Conservation (phyloP, 495 filamentous ascomycete genomes). For the Lasiosphaeris hirsuta region DNA sequence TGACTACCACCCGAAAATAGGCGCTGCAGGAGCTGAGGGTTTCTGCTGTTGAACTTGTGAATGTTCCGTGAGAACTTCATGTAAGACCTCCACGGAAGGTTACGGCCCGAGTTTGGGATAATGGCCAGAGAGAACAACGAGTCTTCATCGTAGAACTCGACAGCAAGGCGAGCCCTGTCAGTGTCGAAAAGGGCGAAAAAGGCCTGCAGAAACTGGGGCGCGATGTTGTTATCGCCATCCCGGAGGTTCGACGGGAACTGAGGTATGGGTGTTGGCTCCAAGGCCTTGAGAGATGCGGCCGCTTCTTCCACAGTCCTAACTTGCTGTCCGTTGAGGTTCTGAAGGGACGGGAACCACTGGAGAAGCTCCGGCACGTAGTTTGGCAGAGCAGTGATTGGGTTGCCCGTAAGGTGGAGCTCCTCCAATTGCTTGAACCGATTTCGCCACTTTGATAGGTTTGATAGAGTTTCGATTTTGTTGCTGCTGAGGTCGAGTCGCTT, state of each 20-base stretch:
- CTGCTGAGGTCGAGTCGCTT: slow-evolving; percentile 80
- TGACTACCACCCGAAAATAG: slow-evolving; percentile 58
- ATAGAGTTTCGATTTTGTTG: slow-evolving; percentile 68
- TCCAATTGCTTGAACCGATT: slow-evolving; percentile 72
- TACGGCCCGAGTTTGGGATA: slow-evolving; percentile 53
- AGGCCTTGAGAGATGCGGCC: slow-evolving; percentile 38
- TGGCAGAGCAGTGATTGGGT: slow-evolving; percentile 63
- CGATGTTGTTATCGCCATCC: slow-evolving; percentile 67
- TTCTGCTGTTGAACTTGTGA: slow-evolving; percentile 57
- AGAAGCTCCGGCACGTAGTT: slow-evolving; percentile 67
- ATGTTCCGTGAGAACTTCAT: slow-evolving; percentile 81
- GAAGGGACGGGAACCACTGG: slow-evolving; percentile 76
- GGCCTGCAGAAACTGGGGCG: slow-evolving; percentile 66
- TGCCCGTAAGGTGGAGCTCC: slow-evolving; percentile 72
- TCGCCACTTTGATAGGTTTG: slow-evolving; percentile 73
- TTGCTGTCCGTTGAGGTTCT: slow-evolving; percentile 64
- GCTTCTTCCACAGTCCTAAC: slow-evolving; percentile 69
- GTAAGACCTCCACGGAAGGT: slow-evolving; percentile 64
- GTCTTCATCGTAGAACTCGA: slow-evolving; percentile 69
- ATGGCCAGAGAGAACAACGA: slow-evolving; percentile 77
- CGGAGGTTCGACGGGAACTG: slow-evolving; percentile 65
- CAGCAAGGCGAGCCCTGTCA: slow-evolving; percentile 59
- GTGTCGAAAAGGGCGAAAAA: slow-evolving; percentile 76
- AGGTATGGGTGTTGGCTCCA: slow-evolving; percentile 59
- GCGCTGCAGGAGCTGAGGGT: slow-evolving; percentile 57